Evolutionary conservation across 1,284 basidiomycete genomes (phyloP).

Genomic region (Ceratobasidium sp.): DNA sequence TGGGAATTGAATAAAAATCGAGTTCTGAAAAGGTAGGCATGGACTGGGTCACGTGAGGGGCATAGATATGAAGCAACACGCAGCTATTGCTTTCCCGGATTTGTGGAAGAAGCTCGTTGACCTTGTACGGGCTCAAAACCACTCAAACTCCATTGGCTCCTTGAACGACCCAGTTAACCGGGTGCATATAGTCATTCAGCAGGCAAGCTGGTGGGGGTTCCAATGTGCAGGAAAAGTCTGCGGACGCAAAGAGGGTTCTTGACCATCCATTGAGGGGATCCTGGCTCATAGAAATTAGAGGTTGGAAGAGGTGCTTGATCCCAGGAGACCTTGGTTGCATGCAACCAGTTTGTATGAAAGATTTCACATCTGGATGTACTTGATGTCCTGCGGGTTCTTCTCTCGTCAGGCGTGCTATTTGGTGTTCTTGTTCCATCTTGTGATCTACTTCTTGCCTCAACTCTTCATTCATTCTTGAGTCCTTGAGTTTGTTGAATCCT

Average conservation of each 20-base stretch:
- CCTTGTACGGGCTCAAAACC: conserved; percentile 58
- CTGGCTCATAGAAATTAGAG: background rate
- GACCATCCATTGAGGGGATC: background rate
- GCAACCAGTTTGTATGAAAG: background rate
- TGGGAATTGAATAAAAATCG: conserved; percentile 21
- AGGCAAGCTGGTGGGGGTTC: background rate
- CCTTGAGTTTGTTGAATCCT: background rate
- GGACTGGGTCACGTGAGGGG: conserved; percentile 14
- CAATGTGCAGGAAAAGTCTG: conserved; percentile 48
- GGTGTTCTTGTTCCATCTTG: conserved; percentile 35
- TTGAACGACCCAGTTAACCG: conserved; percentile 52
- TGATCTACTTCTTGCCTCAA: conserved; percentile 57
- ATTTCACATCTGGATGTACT: background rate
- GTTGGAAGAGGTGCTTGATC: background rate
- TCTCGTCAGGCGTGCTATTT: conserved; percentile 23
- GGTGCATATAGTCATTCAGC: conserved; percentile 26
- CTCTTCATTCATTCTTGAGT: conserved; percentile 53
- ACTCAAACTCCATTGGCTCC: conserved; percentile 50
- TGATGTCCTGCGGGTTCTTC: background rate
- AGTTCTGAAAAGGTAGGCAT: conserved; percentile 36
- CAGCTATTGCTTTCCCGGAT: conserved; percentile 24
- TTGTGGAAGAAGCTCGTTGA: conserved; percentile 51
- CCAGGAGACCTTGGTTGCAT: background rate
- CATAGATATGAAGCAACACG: conserved; percentile 28
- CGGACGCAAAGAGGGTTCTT: background rate